Base-by-base conservation (phyloP, 2,329 filamentous ascomycete species). In the Thelonectria olida region DNA sequence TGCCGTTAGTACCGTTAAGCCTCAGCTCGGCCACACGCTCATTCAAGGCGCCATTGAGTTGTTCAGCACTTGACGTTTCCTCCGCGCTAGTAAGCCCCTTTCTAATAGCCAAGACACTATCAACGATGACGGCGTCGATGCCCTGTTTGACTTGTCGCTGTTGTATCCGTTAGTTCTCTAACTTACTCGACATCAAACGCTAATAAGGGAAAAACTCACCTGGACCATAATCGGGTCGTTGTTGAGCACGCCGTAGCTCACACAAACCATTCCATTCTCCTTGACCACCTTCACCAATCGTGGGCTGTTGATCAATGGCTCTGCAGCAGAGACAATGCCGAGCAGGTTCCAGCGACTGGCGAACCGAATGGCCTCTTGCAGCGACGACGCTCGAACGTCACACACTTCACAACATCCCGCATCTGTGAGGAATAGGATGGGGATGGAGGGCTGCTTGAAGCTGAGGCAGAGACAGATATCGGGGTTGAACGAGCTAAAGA, bases 401-500 rank as follows among this genome's bases (percentile, higher is more conserved):
- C 93, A 93, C 3, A 97, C 93, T 0, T 88, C 83, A 17, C 81
- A 85, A n/a, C 88, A 89, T 0, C 95, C 96, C 0, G 93, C 92
- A 71, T 99, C 96, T 0, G 91, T 96, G 39, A 99, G 84, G 80
- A 99, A 99, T 64, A 99, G 82, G 61, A 99, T 93, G 0, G 96
- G 96, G 57, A 97, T 97, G 44, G 92, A 96, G 2, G 95, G 95
- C 80, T 99, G 96, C 81, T 99, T 99, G 84, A 97, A 97, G 56
- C 91, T 96, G 39, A 98, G 82, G 67, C 97, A 88, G 13, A 99
- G 85, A 75, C 96, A 99, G 45, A 99, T 93, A 72, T 99, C 96
- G 0, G 96, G 96, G 78, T 98, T 97, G 81, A 99, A 99, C 50
- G 92, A 96, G 66, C 92, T 97, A 80, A 99, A 98, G 67, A 99